Evolutionary conservation across 1,284 basidiomycete genomes (phyloP).

Genomic region (Mycena sp.): DNA sequence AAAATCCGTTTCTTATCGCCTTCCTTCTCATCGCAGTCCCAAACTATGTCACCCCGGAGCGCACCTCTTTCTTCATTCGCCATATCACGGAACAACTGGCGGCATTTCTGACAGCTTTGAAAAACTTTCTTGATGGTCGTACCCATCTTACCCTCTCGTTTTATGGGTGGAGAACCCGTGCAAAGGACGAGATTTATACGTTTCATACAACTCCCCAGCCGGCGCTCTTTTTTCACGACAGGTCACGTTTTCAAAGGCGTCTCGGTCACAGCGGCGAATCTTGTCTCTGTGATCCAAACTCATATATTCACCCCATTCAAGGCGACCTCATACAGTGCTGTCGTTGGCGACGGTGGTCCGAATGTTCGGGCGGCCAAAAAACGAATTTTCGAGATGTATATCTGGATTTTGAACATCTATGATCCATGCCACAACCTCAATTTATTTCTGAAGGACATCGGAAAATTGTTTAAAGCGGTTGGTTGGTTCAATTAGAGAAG

Average conservation of each 20-base stretch:
- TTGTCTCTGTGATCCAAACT: slow-evolving; percentile 5
- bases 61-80: slow-evolving; percentile 14
- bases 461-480: slow-evolving; percentile 25
- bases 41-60: slow-evolving; percentile 20
- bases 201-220: slow-evolving; percentile 29
- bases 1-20: slow-evolving; percentile 18
- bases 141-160: slow-evolving; percentile 15
- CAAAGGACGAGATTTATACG: slow-evolving; percentile 23
- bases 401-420: slow-evolving; percentile 26
- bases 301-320: too few relatives aligned
- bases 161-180: slow-evolving; percentile 13
- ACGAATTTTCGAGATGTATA: too few relatives aligned
- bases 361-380: too few relatives aligned
- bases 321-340: too few relatives aligned
- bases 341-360: too few relatives aligned
- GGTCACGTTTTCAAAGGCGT: slow-evolving; percentile 30
- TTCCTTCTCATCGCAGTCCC: slow-evolving; percentile 11
- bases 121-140: not conserved
- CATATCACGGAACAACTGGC: slow-evolving; percentile 11
- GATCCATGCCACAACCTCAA: slow-evolving; percentile 30
- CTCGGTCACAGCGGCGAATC: slow-evolving; percentile 18
- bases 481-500: too few relatives aligned
- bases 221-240: slow-evolving; percentile 20
- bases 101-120: not conserved
- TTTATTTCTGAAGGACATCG: slow-evolving; percentile 26